Evolutionary conservation across 805 yeast genomes (phyloP).

Genomic region (Wickerhamiella allomyrinae): DNA sequence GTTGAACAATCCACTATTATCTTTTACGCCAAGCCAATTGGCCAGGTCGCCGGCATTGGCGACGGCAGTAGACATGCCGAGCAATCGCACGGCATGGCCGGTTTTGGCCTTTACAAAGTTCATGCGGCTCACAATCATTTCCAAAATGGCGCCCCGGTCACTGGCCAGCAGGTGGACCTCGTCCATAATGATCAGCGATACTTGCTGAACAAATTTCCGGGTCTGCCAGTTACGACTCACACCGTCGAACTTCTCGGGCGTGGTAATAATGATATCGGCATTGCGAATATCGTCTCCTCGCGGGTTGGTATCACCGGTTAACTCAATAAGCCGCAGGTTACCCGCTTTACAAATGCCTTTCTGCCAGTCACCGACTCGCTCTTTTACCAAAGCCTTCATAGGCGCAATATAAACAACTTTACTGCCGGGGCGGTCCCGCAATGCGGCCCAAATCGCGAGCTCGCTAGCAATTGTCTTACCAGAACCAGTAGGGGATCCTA

Average conservation of each 20-base stretch:
- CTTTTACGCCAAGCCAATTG: constrained; percentile 62
- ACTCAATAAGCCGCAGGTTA: constrained; percentile 42
- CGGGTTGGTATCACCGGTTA: constrained; percentile 74
- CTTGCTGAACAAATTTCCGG: constrained; percentile 57
- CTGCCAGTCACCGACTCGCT: constrained; percentile 72
- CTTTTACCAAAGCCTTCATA: constrained; percentile 76
- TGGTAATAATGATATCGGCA: constrained; percentile 66
- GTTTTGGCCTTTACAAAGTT: constrained; percentile 53
- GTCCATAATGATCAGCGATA: constrained; percentile 70
- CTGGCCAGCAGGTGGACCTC: constrained; percentile 73
- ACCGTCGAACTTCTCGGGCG: constrained; percentile 82
- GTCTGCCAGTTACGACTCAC: constrained; percentile 78
- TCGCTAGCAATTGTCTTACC: constrained; percentile 98
- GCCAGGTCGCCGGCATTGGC: constrained; percentile 80
- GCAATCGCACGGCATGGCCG: constrained; percentile 43
- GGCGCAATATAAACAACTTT: constrained; percentile 80
- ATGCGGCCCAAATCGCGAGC: constrained; percentile 93
- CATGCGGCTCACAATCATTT: constrained; percentile 82
- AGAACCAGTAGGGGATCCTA: constrained; percentile 97
- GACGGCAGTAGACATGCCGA: constrained; percentile 78
- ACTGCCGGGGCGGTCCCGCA: constrained; percentile 62
- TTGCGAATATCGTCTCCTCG: constrained; percentile 49
- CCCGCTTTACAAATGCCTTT: constrained; percentile 19
- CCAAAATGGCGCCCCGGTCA: constrained; percentile 76
- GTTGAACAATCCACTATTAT: constrained; percentile 46